These are phyloP conservation scores for Apiospora malaysiana DNA, from an alignment of 2,329 filamentous ascomycete species.

Conservation along the genomic window DNA sequence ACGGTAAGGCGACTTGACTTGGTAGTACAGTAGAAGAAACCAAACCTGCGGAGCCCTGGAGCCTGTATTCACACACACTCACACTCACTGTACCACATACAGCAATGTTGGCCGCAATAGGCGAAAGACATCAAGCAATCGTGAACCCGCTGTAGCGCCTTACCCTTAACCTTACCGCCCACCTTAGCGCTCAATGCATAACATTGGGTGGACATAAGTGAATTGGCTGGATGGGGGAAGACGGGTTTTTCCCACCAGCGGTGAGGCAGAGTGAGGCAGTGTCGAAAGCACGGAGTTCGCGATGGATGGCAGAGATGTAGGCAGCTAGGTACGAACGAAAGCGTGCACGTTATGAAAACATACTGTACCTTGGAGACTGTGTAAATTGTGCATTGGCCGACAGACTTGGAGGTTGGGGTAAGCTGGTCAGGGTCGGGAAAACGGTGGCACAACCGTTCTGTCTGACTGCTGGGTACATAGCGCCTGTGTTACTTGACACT, in stretches of 20 bases:
- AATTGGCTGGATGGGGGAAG: constrained; percentile 4
- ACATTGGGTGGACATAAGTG: neutral
- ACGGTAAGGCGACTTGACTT: constrained; percentile 17
- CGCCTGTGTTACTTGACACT: neutral
- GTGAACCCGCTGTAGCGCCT: constrained; percentile 7
- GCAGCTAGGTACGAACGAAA: neutral
- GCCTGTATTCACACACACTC: too few relatives aligned
- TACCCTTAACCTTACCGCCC: neutral
- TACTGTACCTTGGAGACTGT: neutral
- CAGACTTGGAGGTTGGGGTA: neutral
- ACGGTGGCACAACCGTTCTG: constrained; percentile 16
- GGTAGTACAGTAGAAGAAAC: too few relatives aligned
- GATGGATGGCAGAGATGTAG: too few relatives aligned
- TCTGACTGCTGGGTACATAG: too few relatives aligned
- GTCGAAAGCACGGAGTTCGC: neutral
- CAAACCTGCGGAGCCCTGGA: too few relatives aligned
- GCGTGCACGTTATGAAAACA: neutral
- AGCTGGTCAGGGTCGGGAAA: neutral
- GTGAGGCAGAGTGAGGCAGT: constrained; percentile 4
- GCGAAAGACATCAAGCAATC: neutral
- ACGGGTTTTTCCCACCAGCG: neutral
- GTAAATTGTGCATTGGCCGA: constrained; percentile 1
- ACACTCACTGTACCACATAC: neutral
- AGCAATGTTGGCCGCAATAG: neutral
- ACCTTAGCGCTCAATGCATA: neutral